These are phyloP conservation scores for Apophysomyces ossiformis DNA, from an alignment of 371 early-diverging fungal species.

Conservation along the genomic window DNA sequence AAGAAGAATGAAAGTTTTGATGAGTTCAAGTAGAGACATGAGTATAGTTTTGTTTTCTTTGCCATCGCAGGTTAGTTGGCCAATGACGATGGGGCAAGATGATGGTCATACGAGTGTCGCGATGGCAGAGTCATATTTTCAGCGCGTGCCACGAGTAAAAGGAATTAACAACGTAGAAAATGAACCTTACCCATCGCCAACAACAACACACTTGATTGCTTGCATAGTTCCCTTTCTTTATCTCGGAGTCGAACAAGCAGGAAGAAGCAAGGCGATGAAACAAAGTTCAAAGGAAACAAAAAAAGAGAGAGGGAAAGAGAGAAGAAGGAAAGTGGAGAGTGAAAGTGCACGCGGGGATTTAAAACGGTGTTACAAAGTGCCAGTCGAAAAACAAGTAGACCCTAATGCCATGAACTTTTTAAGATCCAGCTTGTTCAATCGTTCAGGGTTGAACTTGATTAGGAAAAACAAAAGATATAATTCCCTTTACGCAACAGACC, in stretches of 20 bases:
- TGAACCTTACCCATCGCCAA: constrained; percentile 89
- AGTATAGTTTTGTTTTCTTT: neutral
- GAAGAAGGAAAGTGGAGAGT: neutral
- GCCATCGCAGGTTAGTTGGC: neutral
- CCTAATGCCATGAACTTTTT: too few relatives aligned
- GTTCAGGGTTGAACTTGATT: too few relatives aligned
- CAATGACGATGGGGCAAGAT: constrained; percentile 2
- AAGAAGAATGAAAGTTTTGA: neutral
- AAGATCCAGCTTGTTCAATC: too few relatives aligned
- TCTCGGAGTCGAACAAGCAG: constrained; percentile 1
- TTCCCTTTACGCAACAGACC: too few relatives aligned
- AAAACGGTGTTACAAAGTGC: too few relatives aligned
- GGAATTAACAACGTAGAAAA: neutral
- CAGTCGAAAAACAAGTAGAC: too few relatives aligned
- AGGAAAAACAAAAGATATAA: too few relatives aligned
- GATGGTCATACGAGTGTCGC: constrained; percentile 10
- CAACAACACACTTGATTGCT: constrained; percentile 98
- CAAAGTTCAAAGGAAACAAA: constrained; percentile 18
- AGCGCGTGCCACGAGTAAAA: constrained; percentile 3
- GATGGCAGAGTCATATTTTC: neutral
- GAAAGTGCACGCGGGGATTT: neutral
- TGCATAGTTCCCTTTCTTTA: constrained; percentile 71
- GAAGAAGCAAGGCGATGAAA: constrained; percentile 12
- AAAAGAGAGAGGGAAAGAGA: constrained; percentile 12
- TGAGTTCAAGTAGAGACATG: neutral